Conservation (phyloP, 495 filamentous ascomycete species). For the Oidiodendron maius region DNA sequence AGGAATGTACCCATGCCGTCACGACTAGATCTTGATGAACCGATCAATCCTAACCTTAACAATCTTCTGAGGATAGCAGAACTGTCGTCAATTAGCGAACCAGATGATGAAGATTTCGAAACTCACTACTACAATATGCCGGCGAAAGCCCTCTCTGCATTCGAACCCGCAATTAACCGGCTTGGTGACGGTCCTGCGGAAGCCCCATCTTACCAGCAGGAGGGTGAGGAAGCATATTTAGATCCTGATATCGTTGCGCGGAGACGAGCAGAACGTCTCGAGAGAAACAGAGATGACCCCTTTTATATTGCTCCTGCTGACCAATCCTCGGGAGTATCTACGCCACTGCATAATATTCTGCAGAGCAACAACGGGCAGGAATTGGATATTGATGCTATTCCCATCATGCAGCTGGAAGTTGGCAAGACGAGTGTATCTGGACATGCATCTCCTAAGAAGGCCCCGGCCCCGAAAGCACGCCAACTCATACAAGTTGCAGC, state of each 20-base stretch:
- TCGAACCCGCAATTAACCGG: slow-evolving; percentile 46
- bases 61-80: slow-evolving; percentile 56
- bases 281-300: slow-evolving; percentile 85
- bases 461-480: slow-evolving; percentile 14
- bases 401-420: slow-evolving; percentile 85
- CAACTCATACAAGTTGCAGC: slow-evolving; percentile 30
- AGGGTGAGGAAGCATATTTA: slow-evolving; percentile 49
- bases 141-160: slow-evolving; percentile 26
- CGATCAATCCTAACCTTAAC: slow-evolving; percentile 73
- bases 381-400: slow-evolving; percentile 88
- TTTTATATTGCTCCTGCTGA: slow-evolving; percentile 74
- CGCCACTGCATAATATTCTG: slow-evolving; percentile 67
- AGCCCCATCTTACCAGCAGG: slow-evolving; percentile 58
- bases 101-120: slow-evolving; percentile 58
- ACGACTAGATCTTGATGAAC: slow-evolving; percentile 64
- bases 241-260: slow-evolving; percentile 57
- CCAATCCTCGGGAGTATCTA: slow-evolving; percentile 48
- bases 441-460: slow-evolving; percentile 18
- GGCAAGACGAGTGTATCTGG: slow-evolving; percentile 33
- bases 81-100: slow-evolving; percentile 40
- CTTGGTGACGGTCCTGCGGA: slow-evolving; percentile 38
- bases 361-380: slow-evolving; percentile 62
- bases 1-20: slow-evolving; percentile 77
- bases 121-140: slow-evolving; percentile 59
- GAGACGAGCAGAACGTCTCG: slow-evolving; percentile 60